Conservation (phyloP, 1,139 yeast genomes). For the Yamadazyma triangularis region DNA sequence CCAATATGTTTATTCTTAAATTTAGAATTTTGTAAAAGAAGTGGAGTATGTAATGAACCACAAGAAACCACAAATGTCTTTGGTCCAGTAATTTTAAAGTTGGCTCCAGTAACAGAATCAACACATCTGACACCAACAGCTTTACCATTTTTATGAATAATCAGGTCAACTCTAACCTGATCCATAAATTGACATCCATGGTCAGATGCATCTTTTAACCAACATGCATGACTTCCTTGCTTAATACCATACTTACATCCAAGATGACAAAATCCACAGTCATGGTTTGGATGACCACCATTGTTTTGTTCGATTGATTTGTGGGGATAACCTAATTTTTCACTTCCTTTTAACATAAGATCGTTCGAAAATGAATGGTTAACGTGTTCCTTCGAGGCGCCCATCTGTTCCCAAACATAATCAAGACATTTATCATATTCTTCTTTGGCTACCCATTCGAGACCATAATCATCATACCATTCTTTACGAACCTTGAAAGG, state of each 20-base stretch:
- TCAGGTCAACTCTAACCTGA: constrained; percentile 37
- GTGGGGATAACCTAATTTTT: constrained; percentile 43
- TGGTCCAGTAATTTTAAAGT: constrained; percentile 41
- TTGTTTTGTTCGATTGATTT: constrained; percentile 46
- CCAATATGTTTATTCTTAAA: constrained; percentile 55
- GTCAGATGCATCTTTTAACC: constrained; percentile 51
- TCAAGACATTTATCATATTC: constrained; percentile 44
- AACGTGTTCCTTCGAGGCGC: constrained; percentile 37
- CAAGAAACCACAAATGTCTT: constrained; percentile 44
- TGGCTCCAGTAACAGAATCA: constrained; percentile 23
- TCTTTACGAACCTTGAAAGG: constrained; percentile 53
- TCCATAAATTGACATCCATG: constrained; percentile 48
- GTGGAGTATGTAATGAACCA: constrained; percentile 53
- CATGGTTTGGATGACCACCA: constrained; percentile 43
- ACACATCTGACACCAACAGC: constrained; percentile 44
- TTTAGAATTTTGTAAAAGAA: constrained; percentile 46
- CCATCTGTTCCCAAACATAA: constrained; percentile 50
- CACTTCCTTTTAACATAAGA: constrained; percentile 43
- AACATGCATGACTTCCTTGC: constrained; percentile 49
- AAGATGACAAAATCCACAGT: constrained; percentile 48
- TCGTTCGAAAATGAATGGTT: constrained; percentile 48
- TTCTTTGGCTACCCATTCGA: constrained; percentile 46
- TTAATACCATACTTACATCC: constrained; percentile 57
- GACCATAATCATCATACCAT: constrained; percentile 48
- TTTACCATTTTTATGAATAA: constrained; percentile 37